phyloP scores from a whole-genome alignment of 176 grass and related monocot genomes.

The Stipa capillata region DNA sequence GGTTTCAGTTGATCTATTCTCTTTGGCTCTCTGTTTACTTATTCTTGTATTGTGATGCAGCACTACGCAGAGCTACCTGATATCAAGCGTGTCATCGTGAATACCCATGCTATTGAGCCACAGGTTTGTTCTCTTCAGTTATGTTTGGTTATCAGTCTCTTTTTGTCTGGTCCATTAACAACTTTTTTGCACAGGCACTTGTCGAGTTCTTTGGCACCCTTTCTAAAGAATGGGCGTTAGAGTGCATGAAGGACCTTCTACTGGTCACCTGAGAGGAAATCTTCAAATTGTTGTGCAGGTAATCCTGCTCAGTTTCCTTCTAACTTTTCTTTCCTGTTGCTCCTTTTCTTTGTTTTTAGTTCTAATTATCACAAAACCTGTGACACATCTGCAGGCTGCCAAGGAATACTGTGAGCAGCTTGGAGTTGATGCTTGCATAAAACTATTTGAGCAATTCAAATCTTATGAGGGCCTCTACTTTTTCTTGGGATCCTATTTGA shows the following conservation, averaged over 20 bases:
- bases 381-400: slow-evolving; percentile 40
- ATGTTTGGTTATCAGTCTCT: background rate
- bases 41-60: slow-evolving; percentile 37
- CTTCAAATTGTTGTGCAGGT: slow-evolving; percentile 99
- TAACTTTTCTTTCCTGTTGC: background rate
- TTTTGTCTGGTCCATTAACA: background rate
- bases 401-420: slow-evolving; percentile 97
- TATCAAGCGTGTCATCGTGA: slow-evolving; percentile 91
- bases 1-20: background rate
- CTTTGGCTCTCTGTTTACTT: background rate
- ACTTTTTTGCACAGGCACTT: slow-evolving; percentile 44
- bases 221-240: slow-evolving; percentile 89
- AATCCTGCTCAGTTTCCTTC: background rate
- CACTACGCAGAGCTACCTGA: slow-evolving; percentile 92
- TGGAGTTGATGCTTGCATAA: slow-evolving; percentile 82
- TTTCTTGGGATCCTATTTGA: slow-evolving; percentile 91
- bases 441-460: slow-evolving; percentile 97
- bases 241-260: slow-evolving; percentile 98
- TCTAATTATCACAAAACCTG: background rate
- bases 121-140: slow-evolving; percentile 53
- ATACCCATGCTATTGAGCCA: slow-evolving; percentile 95
- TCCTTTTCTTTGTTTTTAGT: background rate
- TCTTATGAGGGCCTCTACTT: slow-evolving; percentile 99
- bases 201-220: slow-evolving; percentile 96
- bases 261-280: slow-evolving; percentile 87